Evolutionary conservation across 2,329 filamentous ascomycete genomes (phyloP), one percentile per base, ranked within the genome.

Genomic region (Penicillium sp.): DNA sequence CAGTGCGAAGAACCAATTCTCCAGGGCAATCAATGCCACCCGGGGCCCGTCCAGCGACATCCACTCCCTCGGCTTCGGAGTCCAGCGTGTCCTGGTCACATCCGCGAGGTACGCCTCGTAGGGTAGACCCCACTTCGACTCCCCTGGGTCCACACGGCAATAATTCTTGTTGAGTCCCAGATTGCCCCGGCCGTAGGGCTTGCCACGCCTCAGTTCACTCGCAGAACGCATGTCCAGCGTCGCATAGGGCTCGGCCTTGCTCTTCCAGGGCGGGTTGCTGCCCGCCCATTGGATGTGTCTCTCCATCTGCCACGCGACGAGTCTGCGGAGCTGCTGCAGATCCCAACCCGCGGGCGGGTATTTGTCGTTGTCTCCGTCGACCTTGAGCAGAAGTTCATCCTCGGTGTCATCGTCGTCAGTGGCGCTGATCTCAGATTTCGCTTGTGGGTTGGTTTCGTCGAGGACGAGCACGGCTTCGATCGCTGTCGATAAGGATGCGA

Each of bases 231-330:
- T n/a, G 15, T 40, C 31, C 3, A 40, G 25, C 2, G 30, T 33
- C 3, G 2, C 7, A 25, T 33, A 23, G 0, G 34, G 21, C 13
- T 16, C 18, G 2, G 7, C n/a, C 6, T 4, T 21, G 11, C 19
- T 28, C 2, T 18, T 17, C 37, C 37, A 39, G n/a, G 29, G 29
- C 7, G 19, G 15, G 10, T 27, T 9, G 11, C 14, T 27, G 4
- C 23, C 27, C 14, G 31, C 31, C 37, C 37, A 40, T 14, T 40
- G 32, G 11, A 30, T 28, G 13, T 40, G 37, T 11, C 37, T 14
- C 14, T 40, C 37, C 1, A 40, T 9, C 27, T 40, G 37, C 37
- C 37, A 40, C 7, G 17, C 14, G 4, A 40, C 31, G 9, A 29
- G 25, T 34, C 25, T 35, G 17, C 19, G 15, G 28, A 19, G 17